Evolutionary conservation across 257 asterid genomes (phyloP), one percentile per base, ranked within the genome.

Genomic region (Eucommia ulmoides): DNA sequence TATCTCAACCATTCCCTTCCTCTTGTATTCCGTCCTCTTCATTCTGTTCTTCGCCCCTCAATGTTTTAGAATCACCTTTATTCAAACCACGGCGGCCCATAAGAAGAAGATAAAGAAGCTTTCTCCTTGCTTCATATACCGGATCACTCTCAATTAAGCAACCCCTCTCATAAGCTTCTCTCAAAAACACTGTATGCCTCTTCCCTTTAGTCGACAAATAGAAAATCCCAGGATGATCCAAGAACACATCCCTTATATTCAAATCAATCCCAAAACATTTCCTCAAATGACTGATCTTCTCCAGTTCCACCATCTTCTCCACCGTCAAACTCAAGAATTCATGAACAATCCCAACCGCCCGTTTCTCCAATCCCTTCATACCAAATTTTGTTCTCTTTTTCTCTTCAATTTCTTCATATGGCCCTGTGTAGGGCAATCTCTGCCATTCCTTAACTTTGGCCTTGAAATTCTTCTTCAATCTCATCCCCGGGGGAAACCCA

Each of bases 231-330:
- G 95, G 94, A 65, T 84, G 97, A 58, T 88, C 93, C 58, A 88
- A 51, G 59, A 88, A 88, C 70, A 88, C 65, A 65, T 84, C 94
- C 75, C 97, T 63, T 48, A 79, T 66, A 55, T 84, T 88, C 67
- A 84, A 65, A 60, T 88, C 83, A 66, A 88, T 80, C 49, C 87
- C 95, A 60, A 84, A 80, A 83, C 87, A 84, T 64, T 76, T 74
- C 66, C 94, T 75, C 52, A 88, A 84, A 61, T 88, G 97, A 60
- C 97, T 88, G 47, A 88, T 74, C 87, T 82, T 84, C 77, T 88
- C 94, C 55, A 88, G 94, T 74, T 88, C 97, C 56, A 82, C 83
- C 94, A 80, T 84, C 65, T 84, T 82, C 76, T 88, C 97, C 69
- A 84, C 89, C 1, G 93, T 88, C 77, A 88, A 67, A 77, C 88